Evolutionary conservation across 2,329 filamentous ascomycete species (phyloP).

Genomic region (Aureobasidium sp.): DNA sequence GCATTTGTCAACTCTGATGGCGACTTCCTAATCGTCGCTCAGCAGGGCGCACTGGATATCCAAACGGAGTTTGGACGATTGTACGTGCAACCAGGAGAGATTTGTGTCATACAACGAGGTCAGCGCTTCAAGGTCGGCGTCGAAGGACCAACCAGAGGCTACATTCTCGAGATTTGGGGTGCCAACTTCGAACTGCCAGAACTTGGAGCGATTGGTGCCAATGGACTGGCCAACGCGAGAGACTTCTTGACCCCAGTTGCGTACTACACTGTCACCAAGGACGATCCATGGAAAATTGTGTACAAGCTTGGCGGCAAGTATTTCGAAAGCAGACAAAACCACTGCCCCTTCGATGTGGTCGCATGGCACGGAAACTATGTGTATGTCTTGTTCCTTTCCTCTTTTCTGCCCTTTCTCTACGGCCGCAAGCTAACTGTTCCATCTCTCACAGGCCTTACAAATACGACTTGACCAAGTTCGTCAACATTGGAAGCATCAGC

Average conservation of each 20-base stretch:
- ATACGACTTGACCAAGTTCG: slow-evolving; percentile 48
- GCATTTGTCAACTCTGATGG: slow-evolving; percentile 42
- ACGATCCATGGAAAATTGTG: slow-evolving; percentile 30
- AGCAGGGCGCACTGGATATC: slow-evolving; percentile 33
- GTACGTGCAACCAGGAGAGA: slow-evolving; percentile 34
- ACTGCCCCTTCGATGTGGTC: slow-evolving; percentile 39
- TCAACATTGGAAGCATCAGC: slow-evolving; percentile 33
- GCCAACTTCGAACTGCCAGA: slow-evolving; percentile 35
- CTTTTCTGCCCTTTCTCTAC: not conserved
- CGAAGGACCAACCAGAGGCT: slow-evolving; percentile 34
- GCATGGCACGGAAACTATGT: slow-evolving; percentile 36
- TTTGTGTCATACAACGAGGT: slow-evolving; percentile 35
- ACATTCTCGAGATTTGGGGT: slow-evolving; percentile 37
- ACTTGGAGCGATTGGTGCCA: slow-evolving; percentile 33
- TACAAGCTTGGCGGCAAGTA: slow-evolving; percentile 33
- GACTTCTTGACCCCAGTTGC: slow-evolving; percentile 34
- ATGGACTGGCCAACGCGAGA: slow-evolving; percentile 34
- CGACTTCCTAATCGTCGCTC: slow-evolving; percentile 33
- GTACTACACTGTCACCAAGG: slow-evolving; percentile 31
- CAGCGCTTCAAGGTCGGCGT: slow-evolving; percentile 32
- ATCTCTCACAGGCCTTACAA: slow-evolving; percentile 26
- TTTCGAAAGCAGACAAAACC: slow-evolving; percentile 30
- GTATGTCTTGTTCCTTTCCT: slow-evolving; percentile 24
- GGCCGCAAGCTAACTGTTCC: not conserved
- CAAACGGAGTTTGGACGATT: slow-evolving; percentile 35